These are phyloP conservation scores for Collybiopsis confluens DNA, from an alignment of 768 basidiomycete species.

Conservation along the genomic window DNA sequence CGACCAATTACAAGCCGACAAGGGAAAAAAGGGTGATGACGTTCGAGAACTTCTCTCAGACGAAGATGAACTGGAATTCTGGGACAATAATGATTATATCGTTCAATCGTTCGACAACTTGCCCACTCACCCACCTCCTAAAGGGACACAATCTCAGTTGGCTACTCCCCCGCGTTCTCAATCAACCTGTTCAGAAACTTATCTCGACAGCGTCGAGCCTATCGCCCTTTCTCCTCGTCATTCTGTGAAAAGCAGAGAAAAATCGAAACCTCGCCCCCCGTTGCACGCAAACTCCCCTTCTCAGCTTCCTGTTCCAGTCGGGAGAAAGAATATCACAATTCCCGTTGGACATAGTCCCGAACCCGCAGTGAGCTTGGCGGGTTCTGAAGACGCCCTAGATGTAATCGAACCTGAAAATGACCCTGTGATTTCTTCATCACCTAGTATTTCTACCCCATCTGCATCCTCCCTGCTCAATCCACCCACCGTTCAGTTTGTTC, in stretches of 20 bases:
- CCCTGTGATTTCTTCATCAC: conserved; percentile 12
- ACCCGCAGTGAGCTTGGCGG: neutral
- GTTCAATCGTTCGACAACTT: conserved; percentile 19
- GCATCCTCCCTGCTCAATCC: neutral
- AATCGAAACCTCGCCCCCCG: neutral
- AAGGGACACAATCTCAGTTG: conserved; percentile 25
- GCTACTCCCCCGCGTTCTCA: conserved; percentile 39
- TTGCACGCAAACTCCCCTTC: neutral
- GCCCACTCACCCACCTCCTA: neutral
- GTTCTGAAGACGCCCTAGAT: neutral
- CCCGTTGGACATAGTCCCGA: no score
- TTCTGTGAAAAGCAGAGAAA: conserved; percentile 5
- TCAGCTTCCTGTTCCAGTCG: neutral
- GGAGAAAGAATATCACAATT: no score
- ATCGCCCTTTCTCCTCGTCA: conserved; percentile 15
- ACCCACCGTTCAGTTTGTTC: neutral
- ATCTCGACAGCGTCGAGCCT: neutral
- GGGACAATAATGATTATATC: conserved; percentile 37
- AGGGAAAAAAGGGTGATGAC: neutral
- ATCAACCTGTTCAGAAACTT: conserved; percentile 20
- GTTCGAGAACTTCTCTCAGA: conserved; percentile 14
- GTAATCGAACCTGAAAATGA: conserved; percentile 4
- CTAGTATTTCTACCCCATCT: conserved; percentile 11
- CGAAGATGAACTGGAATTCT: conserved; percentile 31
- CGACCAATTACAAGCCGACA: neutral